Evolutionary conservation across 2,329 filamentous ascomycete genomes (phyloP).

Genomic region (Aspergillus phoenicis): DNA sequence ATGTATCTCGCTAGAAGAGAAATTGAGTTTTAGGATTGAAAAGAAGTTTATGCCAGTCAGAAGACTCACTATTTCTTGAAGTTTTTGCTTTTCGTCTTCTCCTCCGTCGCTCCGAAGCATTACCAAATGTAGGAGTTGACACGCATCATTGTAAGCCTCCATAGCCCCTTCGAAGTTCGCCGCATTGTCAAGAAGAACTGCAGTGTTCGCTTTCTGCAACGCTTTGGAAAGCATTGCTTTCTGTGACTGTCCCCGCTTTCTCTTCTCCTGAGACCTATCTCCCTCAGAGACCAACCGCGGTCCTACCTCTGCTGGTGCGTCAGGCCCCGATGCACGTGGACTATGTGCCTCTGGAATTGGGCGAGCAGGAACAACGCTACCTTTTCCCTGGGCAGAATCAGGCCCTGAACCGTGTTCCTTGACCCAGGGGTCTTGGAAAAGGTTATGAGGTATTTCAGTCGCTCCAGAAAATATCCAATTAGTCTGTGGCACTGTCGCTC

Average conservation of each 20-base stretch:
- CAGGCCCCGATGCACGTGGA: conserved; percentile 17
- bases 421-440: conserved; percentile 21
- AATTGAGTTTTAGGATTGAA: conserved; percentile 15
- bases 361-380: conserved; percentile 9
- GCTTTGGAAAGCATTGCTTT: conserved; percentile 97
- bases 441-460: background rate
- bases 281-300: conserved; percentile 28
- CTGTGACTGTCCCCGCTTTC: conserved; percentile 65
- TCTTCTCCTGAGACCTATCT: conserved; percentile 33
- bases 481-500: conserved; percentile 9
- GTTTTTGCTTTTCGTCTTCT: conserved; percentile 78
- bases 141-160: conserved; percentile 88
- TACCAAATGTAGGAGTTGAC: conserved; percentile 82
- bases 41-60: conserved; percentile 12
- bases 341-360: conserved; percentile 17
- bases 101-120: conserved; percentile 80
- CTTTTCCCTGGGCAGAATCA: background rate
- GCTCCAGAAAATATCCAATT: conserved; percentile 26
- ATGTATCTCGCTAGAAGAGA: conserved; percentile 71
- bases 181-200: conserved; percentile 92
- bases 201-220: conserved; percentile 91
- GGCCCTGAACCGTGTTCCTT: background rate
- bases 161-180: conserved; percentile 92
- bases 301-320: conserved; percentile 29
- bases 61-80: conserved; percentile 84